Evolutionary conservation across 2,329 filamentous ascomycete species (phyloP).

Genomic region (Thyridium curvatum): DNA sequence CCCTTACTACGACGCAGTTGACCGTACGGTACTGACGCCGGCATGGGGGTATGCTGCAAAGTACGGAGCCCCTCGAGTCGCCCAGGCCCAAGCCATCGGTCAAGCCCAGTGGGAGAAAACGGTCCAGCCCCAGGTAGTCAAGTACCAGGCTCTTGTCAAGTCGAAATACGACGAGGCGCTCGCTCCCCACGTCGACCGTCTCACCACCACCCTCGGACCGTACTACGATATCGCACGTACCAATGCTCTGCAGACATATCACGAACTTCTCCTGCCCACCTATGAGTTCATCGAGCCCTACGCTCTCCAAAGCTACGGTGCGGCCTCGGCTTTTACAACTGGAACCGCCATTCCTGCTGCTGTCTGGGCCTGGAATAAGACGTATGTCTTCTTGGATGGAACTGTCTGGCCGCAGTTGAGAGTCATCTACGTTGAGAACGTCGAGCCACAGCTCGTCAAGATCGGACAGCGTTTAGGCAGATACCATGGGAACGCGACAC

Average conservation of each 20-base stretch:
- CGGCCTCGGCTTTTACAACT: slow-evolving; percentile 59
- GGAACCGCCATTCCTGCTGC: slow-evolving; percentile 67
- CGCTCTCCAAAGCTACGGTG: slow-evolving; percentile 59
- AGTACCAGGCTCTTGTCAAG: slow-evolving; percentile 54
- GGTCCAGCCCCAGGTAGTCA: slow-evolving; percentile 66
- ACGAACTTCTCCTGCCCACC: slow-evolving; percentile 67
- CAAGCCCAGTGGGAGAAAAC: slow-evolving; percentile 72
- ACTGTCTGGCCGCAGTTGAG: slow-evolving; percentile 77
- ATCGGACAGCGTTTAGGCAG: slow-evolving; percentile 85
- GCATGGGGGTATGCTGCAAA: slow-evolving; percentile 59
- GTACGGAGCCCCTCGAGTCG: slow-evolving; percentile 69
- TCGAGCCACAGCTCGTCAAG: slow-evolving; percentile 88
- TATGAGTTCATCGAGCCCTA: slow-evolving; percentile 73
- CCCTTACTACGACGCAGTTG: slow-evolving; percentile 64
- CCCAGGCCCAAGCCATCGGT: slow-evolving; percentile 60
- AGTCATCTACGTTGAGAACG: slow-evolving; percentile 79
- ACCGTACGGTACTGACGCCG: slow-evolving; percentile 63
- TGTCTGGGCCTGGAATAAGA: slow-evolving; percentile 63
- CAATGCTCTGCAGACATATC: slow-evolving; percentile 61
- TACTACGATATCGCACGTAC: slow-evolving; percentile 62
- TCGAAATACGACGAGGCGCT: slow-evolving; percentile 65
- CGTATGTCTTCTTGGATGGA: slow-evolving; percentile 64
- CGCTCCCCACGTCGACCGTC: slow-evolving; percentile 66
- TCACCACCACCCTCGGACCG: slow-evolving; percentile 52
- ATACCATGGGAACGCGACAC: slow-evolving; percentile 46